Evolutionary conservation across 106 monocot genomes (phyloP), one percentile per base, ranked within the genome.

Genomic region (Alisma plantagoaquatica): DNA sequence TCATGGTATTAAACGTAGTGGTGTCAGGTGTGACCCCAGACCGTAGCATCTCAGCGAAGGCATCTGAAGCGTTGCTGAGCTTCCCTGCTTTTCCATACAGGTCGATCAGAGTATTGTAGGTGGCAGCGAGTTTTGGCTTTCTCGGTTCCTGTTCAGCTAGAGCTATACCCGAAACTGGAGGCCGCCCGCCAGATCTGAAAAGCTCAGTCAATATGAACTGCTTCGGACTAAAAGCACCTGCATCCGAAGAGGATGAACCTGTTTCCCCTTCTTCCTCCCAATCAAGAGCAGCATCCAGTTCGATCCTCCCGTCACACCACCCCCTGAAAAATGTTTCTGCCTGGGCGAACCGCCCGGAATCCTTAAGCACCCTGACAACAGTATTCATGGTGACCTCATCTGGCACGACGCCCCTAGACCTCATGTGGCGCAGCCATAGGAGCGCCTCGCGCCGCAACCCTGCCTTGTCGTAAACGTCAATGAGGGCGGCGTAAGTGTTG

Each of bases 1-100:
- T 81, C 77, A 91, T 77, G 23, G 91, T 85, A 60, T 91, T 91
- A 54, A 91, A 91, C 1, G 91, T 91, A 29, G 54, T 67, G 2
- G 69, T 66, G 33, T 91, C 91, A 0, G 91, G 85, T n/a, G 53
- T 47, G 27, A 91, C 59, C 10, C 85, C 81, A 5, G 62, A 57
- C n/a, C 44, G 43, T 49, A 82, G 30, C 91, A 91, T 91, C 23
- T 73, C 75, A 0, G 55, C 44, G 33, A 91, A 85, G 23, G 60
- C 67, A 18, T 78, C 67, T 9, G 85, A 75, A 17, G 91, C 91
- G 28, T 91, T 69, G 30, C 59, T 38, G 2, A 91, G 72, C 61
- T 63, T 75, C 19, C 81, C 81, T 2, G 85, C 81, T 33, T 91
- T 91, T 11, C 85, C 91, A 65, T 81, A 85, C 58, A 91, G 30